Evolutionary conservation across 306 rosid species (phyloP).

Genomic region (Phaseolus lunatus): DNA sequence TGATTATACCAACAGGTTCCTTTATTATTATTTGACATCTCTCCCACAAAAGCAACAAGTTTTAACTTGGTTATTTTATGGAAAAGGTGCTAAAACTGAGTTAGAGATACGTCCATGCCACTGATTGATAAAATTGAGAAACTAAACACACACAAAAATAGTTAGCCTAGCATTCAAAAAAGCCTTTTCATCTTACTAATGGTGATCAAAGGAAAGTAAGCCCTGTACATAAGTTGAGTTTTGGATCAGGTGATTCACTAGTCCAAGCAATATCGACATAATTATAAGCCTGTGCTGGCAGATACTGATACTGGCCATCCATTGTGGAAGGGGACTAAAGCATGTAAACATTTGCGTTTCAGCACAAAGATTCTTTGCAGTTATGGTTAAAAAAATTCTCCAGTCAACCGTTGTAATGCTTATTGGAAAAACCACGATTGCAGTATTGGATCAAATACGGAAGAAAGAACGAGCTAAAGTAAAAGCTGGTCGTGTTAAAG

Average conservation of each 20-base stretch:
- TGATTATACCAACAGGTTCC: background rate
- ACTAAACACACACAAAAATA: background rate
- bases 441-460: slow-evolving; percentile 11
- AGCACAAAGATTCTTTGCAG: background rate
- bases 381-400: slow-evolving; percentile 7
- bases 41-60: slow-evolving; percentile 15
- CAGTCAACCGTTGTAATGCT: slow-evolving; percentile 6
- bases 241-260: slow-evolving; percentile 2
- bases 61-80: background rate
- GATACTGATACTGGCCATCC: slow-evolving; percentile 5
- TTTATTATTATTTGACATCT: slow-evolving; percentile 24
- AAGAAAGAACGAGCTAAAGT: background rate
- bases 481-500: slow-evolving; percentile 16
- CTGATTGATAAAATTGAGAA: slow-evolving; percentile 7
- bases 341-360: slow-evolving; percentile 13
- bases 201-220: slow-evolving; percentile 31
- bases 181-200: slow-evolving; percentile 11
- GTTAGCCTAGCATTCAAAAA: slow-evolving; percentile 12
- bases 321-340: background rate
- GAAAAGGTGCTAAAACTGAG: slow-evolving; percentile 17
- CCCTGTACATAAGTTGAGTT: background rate
- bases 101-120: slow-evolving; percentile 17
- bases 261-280: slow-evolving; percentile 30
- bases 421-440: background rate
- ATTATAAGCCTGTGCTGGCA: background rate